Evolutionary conservation across 805 yeast genomes (phyloP).

Genomic region (Starmerella stigmatis): DNA sequence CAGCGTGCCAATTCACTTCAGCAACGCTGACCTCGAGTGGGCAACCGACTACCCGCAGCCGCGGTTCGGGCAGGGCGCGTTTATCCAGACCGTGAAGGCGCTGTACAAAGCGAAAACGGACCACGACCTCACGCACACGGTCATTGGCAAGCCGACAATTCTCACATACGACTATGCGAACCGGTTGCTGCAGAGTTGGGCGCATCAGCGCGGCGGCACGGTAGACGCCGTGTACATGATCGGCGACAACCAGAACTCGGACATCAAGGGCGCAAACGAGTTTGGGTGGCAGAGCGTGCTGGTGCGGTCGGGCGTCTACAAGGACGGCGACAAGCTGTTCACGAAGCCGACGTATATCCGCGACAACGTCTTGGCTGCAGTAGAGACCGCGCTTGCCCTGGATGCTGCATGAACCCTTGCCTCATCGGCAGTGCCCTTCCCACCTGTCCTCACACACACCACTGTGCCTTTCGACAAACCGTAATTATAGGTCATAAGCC

Average conservation of each 20-base stretch:
- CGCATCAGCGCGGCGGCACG: constrained; percentile 9
- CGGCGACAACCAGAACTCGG: constrained; percentile 93
- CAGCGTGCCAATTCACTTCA: constrained; percentile 76
- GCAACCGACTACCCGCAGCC: constrained; percentile 75
- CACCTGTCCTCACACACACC: too few relatives aligned
- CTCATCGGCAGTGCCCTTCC: too few relatives aligned
- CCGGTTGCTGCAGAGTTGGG: constrained; percentile 63
- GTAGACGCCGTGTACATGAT: constrained; percentile 74
- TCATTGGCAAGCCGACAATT: constrained; percentile 84
- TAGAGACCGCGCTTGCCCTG: constrained; percentile 26
- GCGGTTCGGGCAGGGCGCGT: constrained; percentile 90
- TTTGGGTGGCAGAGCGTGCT: constrained; percentile 85
- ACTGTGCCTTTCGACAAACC: too few relatives aligned
- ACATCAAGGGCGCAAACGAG: constrained; percentile 76
- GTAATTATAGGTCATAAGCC: too few relatives aligned
- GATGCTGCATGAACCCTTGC: constrained; percentile 8
- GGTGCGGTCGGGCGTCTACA: constrained; percentile 80
- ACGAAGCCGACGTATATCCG: constrained; percentile 42
- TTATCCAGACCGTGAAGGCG: constrained; percentile 80
- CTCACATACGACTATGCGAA: constrained; percentile 79
- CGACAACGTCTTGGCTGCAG: constrained; percentile 46
- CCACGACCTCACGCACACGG: constrained; percentile 60
- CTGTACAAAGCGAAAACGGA: constrained; percentile 79
- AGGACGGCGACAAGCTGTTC: constrained; percentile 37
- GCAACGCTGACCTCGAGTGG: constrained; percentile 89